phyloP scores from a whole-genome alignment of 106 monocot genomes.

The Chionographis japonica region DNA sequence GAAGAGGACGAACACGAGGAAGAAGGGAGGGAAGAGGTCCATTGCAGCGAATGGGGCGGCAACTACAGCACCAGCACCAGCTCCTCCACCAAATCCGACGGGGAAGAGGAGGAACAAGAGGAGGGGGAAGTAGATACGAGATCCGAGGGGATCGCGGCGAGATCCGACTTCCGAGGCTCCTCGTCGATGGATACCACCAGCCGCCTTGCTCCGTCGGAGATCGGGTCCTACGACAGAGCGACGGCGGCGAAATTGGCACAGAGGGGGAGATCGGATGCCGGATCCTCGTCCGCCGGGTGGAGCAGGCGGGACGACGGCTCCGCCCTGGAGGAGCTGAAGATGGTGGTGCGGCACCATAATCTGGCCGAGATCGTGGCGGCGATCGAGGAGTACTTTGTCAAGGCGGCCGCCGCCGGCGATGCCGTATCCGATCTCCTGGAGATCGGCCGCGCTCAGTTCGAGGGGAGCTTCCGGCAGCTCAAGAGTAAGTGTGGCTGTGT shows the following conservation, averaged over 20 bases:
- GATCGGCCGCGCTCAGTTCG: conserved; percentile 73
- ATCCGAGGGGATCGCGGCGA: conserved; percentile 38
- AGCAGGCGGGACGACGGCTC: conserved; percentile 12
- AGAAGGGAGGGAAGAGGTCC: conserved; percentile 24
- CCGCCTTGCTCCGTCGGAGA: conserved; percentile 35
- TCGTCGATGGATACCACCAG: conserved; percentile 13
- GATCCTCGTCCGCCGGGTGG: conserved; percentile 17
- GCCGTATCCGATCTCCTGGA: conserved; percentile 75
- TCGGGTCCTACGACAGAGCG: conserved; percentile 15
- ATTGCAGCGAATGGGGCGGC: conserved; percentile 42
- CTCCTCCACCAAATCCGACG: conserved; percentile 39
- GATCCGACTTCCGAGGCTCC: conserved; percentile 38
- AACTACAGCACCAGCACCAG: conserved; percentile 34
- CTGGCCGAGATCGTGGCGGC: conserved; percentile 75
- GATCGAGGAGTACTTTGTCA: conserved; percentile 81
- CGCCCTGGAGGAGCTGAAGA: conserved; percentile 27
- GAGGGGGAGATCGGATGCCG: conserved; percentile 25
- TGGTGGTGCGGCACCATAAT: conserved; percentile 75
- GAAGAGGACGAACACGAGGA: conserved; percentile 17
- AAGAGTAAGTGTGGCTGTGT: conserved; percentile 51
- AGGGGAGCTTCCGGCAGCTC: conserved; percentile 83
- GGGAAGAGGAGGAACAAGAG: conserved; percentile 21
- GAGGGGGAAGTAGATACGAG: conserved; percentile 31
- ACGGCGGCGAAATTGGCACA: background rate
- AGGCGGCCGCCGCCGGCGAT: conserved; percentile 70